phyloP scores from a whole-genome alignment of 805 yeast genomes.

The Kodamaea kaohsiungensis region DNA sequence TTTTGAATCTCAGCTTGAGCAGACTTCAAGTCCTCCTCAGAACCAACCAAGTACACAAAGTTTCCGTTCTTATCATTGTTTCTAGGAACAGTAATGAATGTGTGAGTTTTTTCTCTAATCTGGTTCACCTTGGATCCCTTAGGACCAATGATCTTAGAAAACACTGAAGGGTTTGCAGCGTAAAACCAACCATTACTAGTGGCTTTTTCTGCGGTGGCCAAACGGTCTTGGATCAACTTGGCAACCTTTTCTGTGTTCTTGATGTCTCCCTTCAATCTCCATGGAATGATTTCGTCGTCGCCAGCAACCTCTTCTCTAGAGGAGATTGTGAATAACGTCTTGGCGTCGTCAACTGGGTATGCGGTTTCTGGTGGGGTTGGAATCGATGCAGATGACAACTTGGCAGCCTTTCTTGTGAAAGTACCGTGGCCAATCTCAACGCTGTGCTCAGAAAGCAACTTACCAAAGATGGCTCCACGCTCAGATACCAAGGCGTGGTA shows the following conservation, averaged over 20 bases:
- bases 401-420: conserved; percentile 48
- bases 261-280: conserved; percentile 69
- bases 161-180: conserved; percentile 50
- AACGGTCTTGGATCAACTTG: conserved; percentile 47
- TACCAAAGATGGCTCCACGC: conserved; percentile 62
- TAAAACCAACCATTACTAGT: conserved; percentile 62
- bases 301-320: conserved; percentile 26
- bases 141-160: conserved; percentile 72
- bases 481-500: conserved; percentile 64
- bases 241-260: conserved; percentile 54
- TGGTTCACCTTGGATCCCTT: conserved; percentile 67
- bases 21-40: conserved; percentile 47
- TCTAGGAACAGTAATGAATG: conserved; percentile 66
- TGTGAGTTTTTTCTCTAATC: conserved; percentile 58
- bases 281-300: conserved; percentile 45
- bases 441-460: conserved; percentile 50
- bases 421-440: conserved; percentile 64
- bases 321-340: conserved; percentile 49
- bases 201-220: conserved; percentile 48
- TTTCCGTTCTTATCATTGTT: conserved; percentile 51
- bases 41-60: conserved; percentile 61
- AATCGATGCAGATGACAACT: conserved; percentile 43
- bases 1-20: conserved; percentile 24
- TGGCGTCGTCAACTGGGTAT: conserved; percentile 40
- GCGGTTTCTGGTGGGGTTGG: conserved; percentile 51